Evolutionary conservation across 1,284 basidiomycete species (phyloP), one percentile per base, ranked within the genome.

Genomic region (Xerocomus minutiporus): DNA sequence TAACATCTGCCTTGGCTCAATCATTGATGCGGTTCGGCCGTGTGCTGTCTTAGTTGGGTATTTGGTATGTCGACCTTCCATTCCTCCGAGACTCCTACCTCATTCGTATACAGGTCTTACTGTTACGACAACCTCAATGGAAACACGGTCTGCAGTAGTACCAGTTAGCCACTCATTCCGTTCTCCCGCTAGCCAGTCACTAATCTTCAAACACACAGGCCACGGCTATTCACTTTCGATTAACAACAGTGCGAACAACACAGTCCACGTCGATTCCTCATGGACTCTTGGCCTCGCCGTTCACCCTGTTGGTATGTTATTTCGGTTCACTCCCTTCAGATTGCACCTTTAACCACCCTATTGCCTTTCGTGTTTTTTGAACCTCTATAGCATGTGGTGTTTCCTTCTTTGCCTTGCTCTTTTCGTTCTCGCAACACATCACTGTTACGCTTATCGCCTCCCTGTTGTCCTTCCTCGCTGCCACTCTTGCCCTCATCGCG

Each of bases 241-340:
- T 62, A 44, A 69, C 61, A 26, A 61, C 65, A 42, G 4, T 15
- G 50, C 44, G 3, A 62, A 55, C 26, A 56, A 66, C 58, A 57
- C 60, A 20, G 72, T 79, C 17, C 71, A 64, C 51, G 77, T 85
- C 55, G 74, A 72, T 4, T 61, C 79, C 0, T 78, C 81, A 5
- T 88, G 85, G 83, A 90, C 87, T 11, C 79, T 80, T 44, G 87
- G 86, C 5, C 77, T 90, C 5, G 84, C 81, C 4, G 74, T 88
- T 25, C 86, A 88, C 60, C 86, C 86, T 23, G 80, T 88, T 52
- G 86, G 87, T 87, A 57, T 48, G 61, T 51, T 23, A 78, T 42
- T 72, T 29, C 9, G 48, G 34, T 17, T 28, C 41, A 40, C n/a
- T 48, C 44, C 32, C 4, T 32, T 35, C 17, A 28, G 13, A 51